Conservation (phyloP, 495 filamentous ascomycete genomes). For the Podospora pseudopauciseta region DNA sequence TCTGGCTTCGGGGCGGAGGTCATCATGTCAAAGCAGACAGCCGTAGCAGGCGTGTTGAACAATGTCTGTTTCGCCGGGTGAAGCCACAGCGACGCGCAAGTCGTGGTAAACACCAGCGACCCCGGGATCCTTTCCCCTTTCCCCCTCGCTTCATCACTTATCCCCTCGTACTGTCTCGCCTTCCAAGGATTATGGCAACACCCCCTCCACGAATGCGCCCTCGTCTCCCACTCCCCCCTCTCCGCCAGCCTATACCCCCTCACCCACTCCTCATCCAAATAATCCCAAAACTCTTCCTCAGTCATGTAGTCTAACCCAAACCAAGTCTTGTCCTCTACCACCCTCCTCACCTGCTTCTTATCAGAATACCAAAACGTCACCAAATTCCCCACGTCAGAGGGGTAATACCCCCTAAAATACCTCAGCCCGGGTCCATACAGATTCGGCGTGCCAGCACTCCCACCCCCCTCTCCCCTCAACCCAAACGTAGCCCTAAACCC, state of each 20-base stretch:
- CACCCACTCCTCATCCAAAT: not conserved
- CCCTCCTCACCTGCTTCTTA: not conserved
- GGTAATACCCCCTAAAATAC: not conserved
- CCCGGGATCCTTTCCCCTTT: not conserved
- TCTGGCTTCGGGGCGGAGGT: not conserved
- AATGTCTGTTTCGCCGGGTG: not conserved
- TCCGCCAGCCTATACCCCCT: not conserved
- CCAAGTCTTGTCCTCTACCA: not conserved
- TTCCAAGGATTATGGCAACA: not conserved
- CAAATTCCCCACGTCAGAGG: not conserved
- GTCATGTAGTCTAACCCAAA: not conserved
- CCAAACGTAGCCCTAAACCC: not conserved
- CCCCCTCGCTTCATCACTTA: not conserved
- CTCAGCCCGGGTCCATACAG: not conserved
- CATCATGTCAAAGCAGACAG: not conserved
- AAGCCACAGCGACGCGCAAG: not conserved
- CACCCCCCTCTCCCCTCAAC: too few relatives aligned
- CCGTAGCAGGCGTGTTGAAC: not conserved
- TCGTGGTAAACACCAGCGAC: not conserved
- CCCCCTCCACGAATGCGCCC: not conserved
- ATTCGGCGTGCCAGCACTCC: not conserved
- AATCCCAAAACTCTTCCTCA: not conserved
- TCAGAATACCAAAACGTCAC: not conserved
- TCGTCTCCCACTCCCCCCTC: not conserved
- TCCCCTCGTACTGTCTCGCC: not conserved